Percentiles rank a stretch among this genome's conserved stretches.
phyloP scores from a whole-genome alignment of 305 asterid genomes.

The Fraxinus baroniana region DNA sequence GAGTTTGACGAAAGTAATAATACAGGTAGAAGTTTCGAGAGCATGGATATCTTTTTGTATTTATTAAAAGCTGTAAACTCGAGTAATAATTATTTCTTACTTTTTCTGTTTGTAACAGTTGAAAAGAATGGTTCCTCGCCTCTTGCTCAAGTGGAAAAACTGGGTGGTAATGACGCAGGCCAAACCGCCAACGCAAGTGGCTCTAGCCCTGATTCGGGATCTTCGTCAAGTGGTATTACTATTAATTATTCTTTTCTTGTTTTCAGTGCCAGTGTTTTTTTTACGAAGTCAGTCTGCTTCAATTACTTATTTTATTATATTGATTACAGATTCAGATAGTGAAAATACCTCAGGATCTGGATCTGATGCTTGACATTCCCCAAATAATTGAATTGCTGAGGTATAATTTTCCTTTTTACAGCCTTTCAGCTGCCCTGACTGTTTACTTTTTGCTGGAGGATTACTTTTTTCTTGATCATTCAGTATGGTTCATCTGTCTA shows the following conservation, averaged over 20 bases:
- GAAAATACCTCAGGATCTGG: constrained; percentile 58
- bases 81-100: constrained; percentile 2
- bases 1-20: constrained; percentile 31
- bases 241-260: constrained; percentile 16
- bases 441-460: constrained; percentile 9
- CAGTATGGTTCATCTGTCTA: neutral
- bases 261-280: neutral
- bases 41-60: neutral
- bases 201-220: constrained; percentile 55
- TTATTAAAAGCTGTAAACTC: constrained; percentile 9
- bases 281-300: neutral
- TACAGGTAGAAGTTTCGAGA: constrained; percentile 32
- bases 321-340: constrained; percentile 53
- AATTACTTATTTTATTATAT: constrained; percentile 15
- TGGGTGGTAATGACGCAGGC: constrained; percentile 28
- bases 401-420: constrained; percentile 28
- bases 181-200: constrained; percentile 42
- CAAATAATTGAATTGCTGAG: constrained; percentile 43
- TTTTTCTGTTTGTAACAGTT: constrained; percentile 29
- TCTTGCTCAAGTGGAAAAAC: constrained; percentile 44
- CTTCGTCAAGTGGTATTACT: constrained; percentile 60
- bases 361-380: constrained; percentile 48
- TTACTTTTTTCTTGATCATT: neutral
- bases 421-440: constrained; percentile 8
- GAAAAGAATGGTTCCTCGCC: constrained; percentile 40